phyloP scores from a whole-genome alignment of 352 stramenopile species.

The Phytophthora macrochlamydospora region DNA sequence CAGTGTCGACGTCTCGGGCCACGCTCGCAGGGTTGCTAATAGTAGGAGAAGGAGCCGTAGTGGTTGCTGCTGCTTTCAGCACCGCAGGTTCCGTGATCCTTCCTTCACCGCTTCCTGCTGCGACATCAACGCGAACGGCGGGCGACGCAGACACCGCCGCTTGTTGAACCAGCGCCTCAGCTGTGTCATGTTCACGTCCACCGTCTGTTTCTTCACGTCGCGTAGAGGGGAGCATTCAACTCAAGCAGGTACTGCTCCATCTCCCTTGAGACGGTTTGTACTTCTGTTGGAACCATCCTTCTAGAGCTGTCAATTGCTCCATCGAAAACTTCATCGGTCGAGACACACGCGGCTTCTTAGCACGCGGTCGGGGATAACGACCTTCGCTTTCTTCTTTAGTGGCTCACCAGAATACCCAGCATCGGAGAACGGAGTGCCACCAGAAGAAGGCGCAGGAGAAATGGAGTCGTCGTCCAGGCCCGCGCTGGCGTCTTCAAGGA shows the following conservation, averaged over 20 bases:
- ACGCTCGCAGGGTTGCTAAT: slow-evolving; percentile 15
- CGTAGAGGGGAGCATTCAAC: slow-evolving; percentile 76
- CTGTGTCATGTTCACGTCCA: slow-evolving; percentile 90
- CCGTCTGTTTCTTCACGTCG: slow-evolving; percentile 68
- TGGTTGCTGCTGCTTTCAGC: slow-evolving; percentile 34
- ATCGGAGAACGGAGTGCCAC: slow-evolving; percentile 4
- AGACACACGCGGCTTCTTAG: slow-evolving; percentile 68
- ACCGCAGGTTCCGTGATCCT: slow-evolving; percentile 49
- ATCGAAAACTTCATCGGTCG: slow-evolving; percentile 90
- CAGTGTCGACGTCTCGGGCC: slow-evolving; percentile 29
- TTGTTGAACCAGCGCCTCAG: slow-evolving; percentile 89
- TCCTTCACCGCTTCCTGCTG: slow-evolving; percentile 70
- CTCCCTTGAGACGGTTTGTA: slow-evolving; percentile 85
- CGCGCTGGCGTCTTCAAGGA: slow-evolving; percentile 19
- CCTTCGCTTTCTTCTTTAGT: slow-evolving; percentile 40
- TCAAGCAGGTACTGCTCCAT: slow-evolving; percentile 79
- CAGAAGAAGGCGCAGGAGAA: neutral
- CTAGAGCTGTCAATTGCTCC: slow-evolving; percentile 77
- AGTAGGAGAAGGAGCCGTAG: neutral
- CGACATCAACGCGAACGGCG: slow-evolving; percentile 85
- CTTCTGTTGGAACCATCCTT: slow-evolving; percentile 87
- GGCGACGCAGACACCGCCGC: slow-evolving; percentile 77
- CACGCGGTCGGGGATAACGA: slow-evolving; percentile 31
- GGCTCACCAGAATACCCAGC: slow-evolving; percentile 26
- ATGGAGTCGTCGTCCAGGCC: slow-evolving; percentile 21